Evolutionary conservation across 2,329 filamentous ascomycete genomes (phyloP).

Genomic region (Fusarium phyllophilum): DNA sequence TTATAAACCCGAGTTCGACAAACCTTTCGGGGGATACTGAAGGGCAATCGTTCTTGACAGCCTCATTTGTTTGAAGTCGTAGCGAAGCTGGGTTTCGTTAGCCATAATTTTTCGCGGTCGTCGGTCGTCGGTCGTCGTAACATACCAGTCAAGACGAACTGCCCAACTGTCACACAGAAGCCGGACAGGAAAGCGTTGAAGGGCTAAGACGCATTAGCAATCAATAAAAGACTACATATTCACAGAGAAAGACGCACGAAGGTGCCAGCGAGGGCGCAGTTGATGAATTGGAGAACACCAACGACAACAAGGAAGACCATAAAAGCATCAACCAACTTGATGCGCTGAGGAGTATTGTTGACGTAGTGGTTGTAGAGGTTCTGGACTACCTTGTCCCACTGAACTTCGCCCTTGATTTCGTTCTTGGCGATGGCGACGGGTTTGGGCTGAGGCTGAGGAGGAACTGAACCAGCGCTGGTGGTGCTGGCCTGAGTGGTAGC

Average conservation of each 20-base stretch:
- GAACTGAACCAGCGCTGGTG: slow-evolving; percentile 43
- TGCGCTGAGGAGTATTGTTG: slow-evolving; percentile 85
- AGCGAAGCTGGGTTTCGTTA: slow-evolving; percentile 66
- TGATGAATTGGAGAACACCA: slow-evolving; percentile 90
- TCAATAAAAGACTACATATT: background rate
- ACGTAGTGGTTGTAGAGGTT: slow-evolving; percentile 83
- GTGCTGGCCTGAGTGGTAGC: slow-evolving; percentile 46
- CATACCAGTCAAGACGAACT: slow-evolving; percentile 93
- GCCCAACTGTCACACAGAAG: slow-evolving; percentile 92
- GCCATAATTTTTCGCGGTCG: background rate
- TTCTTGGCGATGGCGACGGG: slow-evolving; percentile 36
- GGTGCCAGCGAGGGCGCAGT: slow-evolving; percentile 91
- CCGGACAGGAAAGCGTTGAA: slow-evolving; percentile 99
- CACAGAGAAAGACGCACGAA: slow-evolving; percentile 72
- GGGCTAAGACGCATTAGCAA: slow-evolving; percentile 67
- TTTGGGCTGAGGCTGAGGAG: slow-evolving; percentile 37
- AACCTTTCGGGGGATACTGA: slow-evolving; percentile 83
- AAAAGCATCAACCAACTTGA: slow-evolving; percentile 91
- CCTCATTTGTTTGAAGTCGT: slow-evolving; percentile 89
- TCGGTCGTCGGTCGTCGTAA: slow-evolving; percentile 24
- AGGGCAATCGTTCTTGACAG: slow-evolving; percentile 82
- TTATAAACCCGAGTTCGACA: background rate
- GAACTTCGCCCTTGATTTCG: slow-evolving; percentile 41
- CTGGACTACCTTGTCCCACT: slow-evolving; percentile 69
- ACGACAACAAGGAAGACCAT: slow-evolving; percentile 87